phyloP scores from a whole-genome alignment of 768 basidiomycete genomes.

The Gautieria morchelliformis region DNA sequence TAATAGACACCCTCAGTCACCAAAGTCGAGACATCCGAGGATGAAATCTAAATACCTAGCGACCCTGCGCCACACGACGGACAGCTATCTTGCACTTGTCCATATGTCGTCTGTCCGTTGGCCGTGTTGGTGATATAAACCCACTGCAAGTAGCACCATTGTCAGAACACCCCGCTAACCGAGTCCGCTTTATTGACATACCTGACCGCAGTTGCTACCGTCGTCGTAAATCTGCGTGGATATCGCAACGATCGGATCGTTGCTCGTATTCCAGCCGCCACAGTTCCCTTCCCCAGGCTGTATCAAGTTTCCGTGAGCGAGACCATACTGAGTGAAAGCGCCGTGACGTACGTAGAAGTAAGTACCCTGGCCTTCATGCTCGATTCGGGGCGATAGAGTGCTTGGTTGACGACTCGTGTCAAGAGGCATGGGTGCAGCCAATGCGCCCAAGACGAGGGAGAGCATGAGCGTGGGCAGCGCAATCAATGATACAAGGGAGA shows the following conservation, averaged over 20 bases:
- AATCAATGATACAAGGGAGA: conserved; percentile 30
- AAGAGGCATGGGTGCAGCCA: conserved; percentile 39
- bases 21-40: not conserved
- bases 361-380: conserved; percentile 40
- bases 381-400: conserved; percentile 40
- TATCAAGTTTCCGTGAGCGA: conserved; percentile 4
- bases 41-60: conserved; percentile 37
- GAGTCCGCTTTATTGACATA: conserved; percentile 19
- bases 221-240: conserved; percentile 41
- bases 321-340: not conserved
- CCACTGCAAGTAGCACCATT: conserved; percentile 33
- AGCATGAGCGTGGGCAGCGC: conserved; percentile 25
- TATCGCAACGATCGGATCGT: conserved; percentile 54
- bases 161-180: conserved; percentile 10
- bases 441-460: conserved; percentile 14
- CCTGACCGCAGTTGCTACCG: conserved; percentile 54
- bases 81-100: conserved; percentile 50
- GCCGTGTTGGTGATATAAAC: conserved; percentile 50
- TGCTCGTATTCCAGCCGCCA: conserved; percentile 38
- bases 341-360: conserved; percentile 24
- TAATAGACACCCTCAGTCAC: not conserved
- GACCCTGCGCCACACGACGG: conserved; percentile 39
- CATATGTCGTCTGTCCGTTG: conserved; percentile 41
- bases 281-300: conserved; percentile 47
- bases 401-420: conserved; percentile 17